Percentiles rank a stretch among this genome's conserved stretches.
Conservation (phyloP, 192 early-diverging fungal genomes). For the Piromyces finnis region DNA sequence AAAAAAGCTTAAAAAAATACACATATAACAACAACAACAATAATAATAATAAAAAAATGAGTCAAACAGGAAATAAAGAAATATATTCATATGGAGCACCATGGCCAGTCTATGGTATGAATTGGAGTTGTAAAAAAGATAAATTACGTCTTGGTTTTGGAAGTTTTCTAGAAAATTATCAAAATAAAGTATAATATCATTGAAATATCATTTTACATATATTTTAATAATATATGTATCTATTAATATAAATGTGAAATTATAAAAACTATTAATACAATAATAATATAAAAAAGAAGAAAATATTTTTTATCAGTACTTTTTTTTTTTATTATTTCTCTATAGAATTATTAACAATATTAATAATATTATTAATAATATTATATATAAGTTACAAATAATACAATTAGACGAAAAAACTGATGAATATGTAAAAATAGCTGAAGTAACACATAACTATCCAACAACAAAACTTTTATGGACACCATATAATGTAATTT, state of each 20-base stretch:
- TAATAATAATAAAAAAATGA: too few relatives aligned
- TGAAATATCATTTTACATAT: too few relatives aligned
- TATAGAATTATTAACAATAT: too few relatives aligned
- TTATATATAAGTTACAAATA: conserved; percentile 11
- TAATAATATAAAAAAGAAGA: too few relatives aligned
- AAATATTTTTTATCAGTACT: too few relatives aligned
- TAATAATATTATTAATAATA: too few relatives aligned
- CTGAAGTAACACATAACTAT: conserved; percentile 61
- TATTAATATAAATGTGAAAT: too few relatives aligned
- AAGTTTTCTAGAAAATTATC: conserved; percentile 10
- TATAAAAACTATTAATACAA: too few relatives aligned
- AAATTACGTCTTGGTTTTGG: conserved; percentile 69
- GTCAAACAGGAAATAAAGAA: conserved; percentile 26
- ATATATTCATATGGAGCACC: conserved; percentile 64
- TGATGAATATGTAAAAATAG: conserved; percentile 51
- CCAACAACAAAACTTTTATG: conserved; percentile 84
- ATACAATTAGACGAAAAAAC: not conserved
- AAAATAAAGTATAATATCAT: conserved; percentile 14
- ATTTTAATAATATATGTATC: too few relatives aligned
- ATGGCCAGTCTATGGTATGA: conserved; percentile 73
- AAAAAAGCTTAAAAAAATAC: too few relatives aligned
- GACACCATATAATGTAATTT: conserved; percentile 58
- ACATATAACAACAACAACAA: too few relatives aligned
- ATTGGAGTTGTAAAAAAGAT: conserved; percentile 58
- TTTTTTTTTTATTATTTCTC: too few relatives aligned